Base-by-base conservation (phyloP, 345 rosid species). In the Excoecaria agallocha region DNA sequence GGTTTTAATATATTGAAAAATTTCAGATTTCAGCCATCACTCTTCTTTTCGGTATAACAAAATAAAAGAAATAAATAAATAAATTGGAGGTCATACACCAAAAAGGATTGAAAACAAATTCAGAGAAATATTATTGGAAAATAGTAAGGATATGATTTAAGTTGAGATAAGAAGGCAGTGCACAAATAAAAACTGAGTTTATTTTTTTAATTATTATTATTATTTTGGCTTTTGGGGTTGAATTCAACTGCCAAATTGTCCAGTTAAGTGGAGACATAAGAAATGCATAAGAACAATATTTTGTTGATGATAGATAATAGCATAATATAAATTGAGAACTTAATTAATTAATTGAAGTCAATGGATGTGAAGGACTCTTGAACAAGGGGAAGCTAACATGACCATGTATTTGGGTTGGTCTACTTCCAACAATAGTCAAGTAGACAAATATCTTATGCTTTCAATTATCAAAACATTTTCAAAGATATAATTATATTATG, bases 381-480 rank as follows among this genome's bases (percentile, higher is more conserved):
- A 41, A 3, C 4, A 39, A 8, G 16, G 4, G 17, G 37, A 35
- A 19, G 20, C 20, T 4, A 62, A 25, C 4, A 48, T 67, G 70
- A 8, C 48, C 49, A 25, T 67, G n/a, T 3, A 25, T 46, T 67
- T 12, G 20, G 20, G 20, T 24, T 22, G 56, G 55, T 49, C 39
- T 67, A 48, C 35, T 67, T 67, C 56, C 56, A 67, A 67, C 70
- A 19, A 49, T 49, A 20, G 38, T 67, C 56, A 67, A 67, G 2
- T 24, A 66, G 66, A 61, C 49, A 66, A 20, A 66, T n/a, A 43
- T 43, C 20, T 38, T 25, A 13, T 25, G 71, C 58, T 68, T 66
- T 50, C 71, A 68, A 68, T 68, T 68, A 50, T 68, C 15, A 30
- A 50, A 68, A 68, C 71, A 51, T 25, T 68, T 25, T 50, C 71